Evolutionary conservation across 106 monocot genomes (phyloP).

Genomic region (Allium sativum): DNA sequence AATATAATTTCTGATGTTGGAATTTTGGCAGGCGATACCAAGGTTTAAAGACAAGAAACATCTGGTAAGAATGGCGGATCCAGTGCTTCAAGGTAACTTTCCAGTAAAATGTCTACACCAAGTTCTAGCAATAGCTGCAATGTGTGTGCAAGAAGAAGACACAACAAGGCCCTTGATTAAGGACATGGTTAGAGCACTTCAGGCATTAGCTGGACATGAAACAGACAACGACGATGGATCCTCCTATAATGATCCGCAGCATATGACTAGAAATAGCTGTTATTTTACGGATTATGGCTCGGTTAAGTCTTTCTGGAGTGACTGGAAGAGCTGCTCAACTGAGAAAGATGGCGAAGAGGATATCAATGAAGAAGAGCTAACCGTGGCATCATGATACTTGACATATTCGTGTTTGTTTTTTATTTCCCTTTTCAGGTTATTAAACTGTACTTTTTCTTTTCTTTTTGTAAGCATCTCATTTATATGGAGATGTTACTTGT

Average conservation of each 20-base stretch:
- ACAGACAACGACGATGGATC: background rate
- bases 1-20: background rate
- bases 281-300: background rate
- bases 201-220: slow-evolving; percentile 9
- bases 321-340: slow-evolving; percentile 8
- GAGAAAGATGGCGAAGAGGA: background rate
- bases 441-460: too few relatives aligned
- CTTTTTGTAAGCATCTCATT: too few relatives aligned
- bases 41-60: slow-evolving; percentile 27
- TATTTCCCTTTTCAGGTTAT: too few relatives aligned
- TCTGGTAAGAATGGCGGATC: slow-evolving; percentile 23
- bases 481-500: too few relatives aligned
- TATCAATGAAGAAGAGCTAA: background rate
- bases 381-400: too few relatives aligned
- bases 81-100: slow-evolving; percentile 15
- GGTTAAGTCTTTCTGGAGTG: background rate
- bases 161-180: slow-evolving; percentile 22
- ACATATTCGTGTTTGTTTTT: too few relatives aligned
- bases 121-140: slow-evolving; percentile 22
- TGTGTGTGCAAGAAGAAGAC: slow-evolving; percentile 29
- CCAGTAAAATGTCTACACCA: slow-evolving; percentile 26
- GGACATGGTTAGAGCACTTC: slow-evolving; percentile 25
- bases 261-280: background rate
- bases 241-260: background rate
- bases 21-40: slow-evolving; percentile 16